A percentile compares a stretch with the other conserved stretches of the same genome.
These are phyloP conservation scores for Trypanosomatidae sp. DNA, from an alignment of 208 protist genomes.

Conservation along the genomic window DNA sequence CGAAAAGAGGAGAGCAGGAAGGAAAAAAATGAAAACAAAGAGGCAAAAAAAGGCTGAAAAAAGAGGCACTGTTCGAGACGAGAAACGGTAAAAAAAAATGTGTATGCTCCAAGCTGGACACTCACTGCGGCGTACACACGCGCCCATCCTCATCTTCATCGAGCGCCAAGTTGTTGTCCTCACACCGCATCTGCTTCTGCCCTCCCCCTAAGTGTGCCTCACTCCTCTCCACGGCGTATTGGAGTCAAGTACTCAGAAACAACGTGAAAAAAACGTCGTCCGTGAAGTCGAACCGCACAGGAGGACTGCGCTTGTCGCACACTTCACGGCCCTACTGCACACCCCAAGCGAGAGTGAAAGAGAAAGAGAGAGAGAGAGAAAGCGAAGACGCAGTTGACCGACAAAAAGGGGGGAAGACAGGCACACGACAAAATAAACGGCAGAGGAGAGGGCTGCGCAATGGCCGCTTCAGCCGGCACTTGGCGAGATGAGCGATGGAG, in stretches of 20 bases:
- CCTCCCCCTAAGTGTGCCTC: too few relatives aligned
- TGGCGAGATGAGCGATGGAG: background rate
- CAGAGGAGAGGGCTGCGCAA: slow-evolving; percentile 1
- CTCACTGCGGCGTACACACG: background rate
- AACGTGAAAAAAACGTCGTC: too few relatives aligned
- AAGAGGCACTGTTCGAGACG: too few relatives aligned
- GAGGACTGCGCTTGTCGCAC: too few relatives aligned
- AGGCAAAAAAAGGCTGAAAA: background rate
- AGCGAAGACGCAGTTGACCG: background rate
- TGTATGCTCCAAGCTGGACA: background rate
- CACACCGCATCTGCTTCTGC: background rate
- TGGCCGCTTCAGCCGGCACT: background rate
- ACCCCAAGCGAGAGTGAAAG: background rate
- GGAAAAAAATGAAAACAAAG: background rate
- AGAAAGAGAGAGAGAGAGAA: slow-evolving; percentile 1
- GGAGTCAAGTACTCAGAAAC: too few relatives aligned
- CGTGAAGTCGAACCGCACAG: too few relatives aligned
- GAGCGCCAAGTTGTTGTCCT: background rate
- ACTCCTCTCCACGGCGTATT: too few relatives aligned
- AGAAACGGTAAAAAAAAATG: too few relatives aligned
- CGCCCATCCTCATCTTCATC: background rate
- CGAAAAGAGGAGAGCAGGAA: background rate
- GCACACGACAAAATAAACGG: slow-evolving; percentile 3
- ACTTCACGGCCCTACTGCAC: background rate
- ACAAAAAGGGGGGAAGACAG: background rate